A percentile compares a stretch with the other conserved stretches of the same genome.
phyloP scores from a whole-genome alignment of 129 eudicot species.

The Artemisia argyi region DNA sequence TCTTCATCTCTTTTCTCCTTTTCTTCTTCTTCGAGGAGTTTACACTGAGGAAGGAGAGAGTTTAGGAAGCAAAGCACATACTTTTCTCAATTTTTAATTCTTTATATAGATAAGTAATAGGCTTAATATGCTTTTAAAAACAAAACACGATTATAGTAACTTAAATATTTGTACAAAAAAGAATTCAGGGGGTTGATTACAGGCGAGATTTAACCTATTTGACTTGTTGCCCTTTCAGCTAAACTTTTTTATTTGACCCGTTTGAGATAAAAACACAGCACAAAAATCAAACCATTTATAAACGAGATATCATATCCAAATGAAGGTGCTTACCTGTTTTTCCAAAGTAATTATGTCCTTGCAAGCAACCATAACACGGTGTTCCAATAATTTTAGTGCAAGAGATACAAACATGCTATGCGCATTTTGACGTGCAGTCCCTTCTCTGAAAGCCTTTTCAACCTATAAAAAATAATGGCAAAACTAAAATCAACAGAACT shows the following conservation, averaged over 20 bases:
- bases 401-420: slow-evolving; percentile 96
- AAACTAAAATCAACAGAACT: too few species aligned
- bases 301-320: not conserved
- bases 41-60: slow-evolving; percentile 47
- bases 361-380: slow-evolving; percentile 89
- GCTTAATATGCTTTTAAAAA: too few species aligned
- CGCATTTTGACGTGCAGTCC: slow-evolving; percentile 98
- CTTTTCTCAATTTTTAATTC: too few species aligned
- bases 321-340: slow-evolving; percentile 61
- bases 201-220: too few species aligned
- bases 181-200: too few species aligned
- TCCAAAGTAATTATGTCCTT: slow-evolving; percentile 89
- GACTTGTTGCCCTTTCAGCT: not conserved
- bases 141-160: too few species aligned
- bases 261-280: too few species aligned
- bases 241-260: not conserved
- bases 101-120: too few species aligned
- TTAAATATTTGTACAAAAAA: not conserved
- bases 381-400: slow-evolving; percentile 83
- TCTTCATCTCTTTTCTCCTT: slow-evolving; percentile 94
- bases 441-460: slow-evolving; percentile 98
- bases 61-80: slow-evolving; percentile 9
- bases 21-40: slow-evolving; percentile 98
- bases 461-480: slow-evolving; percentile 50
- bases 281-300: not conserved